phyloP scores from a whole-genome alignment of 2,329 filamentous ascomycete species.

The Metarhizium album region DNA sequence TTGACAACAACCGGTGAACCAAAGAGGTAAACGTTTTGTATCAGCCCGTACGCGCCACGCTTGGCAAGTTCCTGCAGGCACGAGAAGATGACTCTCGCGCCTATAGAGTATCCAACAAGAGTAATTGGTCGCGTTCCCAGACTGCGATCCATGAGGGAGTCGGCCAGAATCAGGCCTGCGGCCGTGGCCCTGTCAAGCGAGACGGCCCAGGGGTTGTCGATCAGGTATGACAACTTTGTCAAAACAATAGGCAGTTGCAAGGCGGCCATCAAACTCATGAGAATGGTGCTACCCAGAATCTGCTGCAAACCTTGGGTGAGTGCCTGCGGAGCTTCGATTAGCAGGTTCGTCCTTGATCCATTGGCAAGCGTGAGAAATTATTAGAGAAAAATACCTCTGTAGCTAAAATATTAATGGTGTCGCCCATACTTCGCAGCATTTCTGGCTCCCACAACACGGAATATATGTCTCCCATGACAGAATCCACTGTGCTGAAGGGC shows the following conservation, averaged over 20 bases:
- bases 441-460: slow-evolving; percentile 96
- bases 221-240: slow-evolving; percentile 88
- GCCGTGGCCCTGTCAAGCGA: slow-evolving; percentile 82
- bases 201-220: slow-evolving; percentile 98
- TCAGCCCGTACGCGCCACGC: slow-evolving; percentile 71
- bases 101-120: slow-evolving; percentile 87
- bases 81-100: slow-evolving; percentile 83
- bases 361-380: background rate
- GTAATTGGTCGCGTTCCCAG: slow-evolving; percentile 86
- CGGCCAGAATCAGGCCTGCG: slow-evolving; percentile 84
- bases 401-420: slow-evolving; percentile 95
- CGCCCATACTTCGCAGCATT: slow-evolving; percentile 95
- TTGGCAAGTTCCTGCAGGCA: slow-evolving; percentile 79
- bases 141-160: slow-evolving; percentile 86
- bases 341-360: background rate
- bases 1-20: slow-evolving; percentile 87
- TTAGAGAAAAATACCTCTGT: slow-evolving; percentile 61
- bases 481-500: slow-evolving; percentile 92
- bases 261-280: slow-evolving; percentile 84
- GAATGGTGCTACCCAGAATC: slow-evolving; percentile 79
- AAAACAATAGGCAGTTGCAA: slow-evolving; percentile 85
- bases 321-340: slow-evolving; percentile 43
- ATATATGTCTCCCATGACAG: slow-evolving; percentile 97
- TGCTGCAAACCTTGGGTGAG: slow-evolving; percentile 94
- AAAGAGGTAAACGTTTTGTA: slow-evolving; percentile 94